phyloP scores from a whole-genome alignment of 257 asterid species.

The Solanum medicagineum region DNA sequence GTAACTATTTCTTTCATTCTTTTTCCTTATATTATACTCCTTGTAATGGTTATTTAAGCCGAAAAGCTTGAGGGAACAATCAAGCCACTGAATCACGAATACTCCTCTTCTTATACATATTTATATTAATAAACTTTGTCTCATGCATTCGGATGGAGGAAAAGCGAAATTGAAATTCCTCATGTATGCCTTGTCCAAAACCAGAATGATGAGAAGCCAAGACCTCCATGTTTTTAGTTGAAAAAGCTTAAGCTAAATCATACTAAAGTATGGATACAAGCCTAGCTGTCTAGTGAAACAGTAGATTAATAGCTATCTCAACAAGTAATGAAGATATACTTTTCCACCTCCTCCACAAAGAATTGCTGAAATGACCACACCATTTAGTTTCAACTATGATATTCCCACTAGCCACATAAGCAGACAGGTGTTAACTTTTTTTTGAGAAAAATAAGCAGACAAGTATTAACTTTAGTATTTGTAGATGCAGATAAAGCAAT shows the following conservation, averaged over 20 bases:
- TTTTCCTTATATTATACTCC: not conserved
- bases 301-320: not conserved
- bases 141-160: not conserved
- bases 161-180: not conserved
- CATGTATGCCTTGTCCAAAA: not conserved
- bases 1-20: not conserved
- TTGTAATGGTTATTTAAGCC: not conserved
- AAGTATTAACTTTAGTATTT: not conserved
- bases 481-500: not conserved
- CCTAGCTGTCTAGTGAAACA: not conserved
- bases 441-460: not conserved
- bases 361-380: not conserved
- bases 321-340: not conserved
- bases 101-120: not conserved
- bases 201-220: not conserved
- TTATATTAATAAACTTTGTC: too few relatives aligned
- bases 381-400: not conserved
- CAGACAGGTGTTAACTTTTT: not conserved
- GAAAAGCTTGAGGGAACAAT: not conserved
- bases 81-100: not conserved
- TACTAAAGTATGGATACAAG: not conserved
- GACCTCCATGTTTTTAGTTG: not conserved
- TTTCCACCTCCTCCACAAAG: not conserved
- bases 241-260: not conserved
- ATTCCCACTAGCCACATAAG: not conserved